phyloP scores from a whole-genome alignment of 208 protist species.

The Trypanosoma avium region DNA sequence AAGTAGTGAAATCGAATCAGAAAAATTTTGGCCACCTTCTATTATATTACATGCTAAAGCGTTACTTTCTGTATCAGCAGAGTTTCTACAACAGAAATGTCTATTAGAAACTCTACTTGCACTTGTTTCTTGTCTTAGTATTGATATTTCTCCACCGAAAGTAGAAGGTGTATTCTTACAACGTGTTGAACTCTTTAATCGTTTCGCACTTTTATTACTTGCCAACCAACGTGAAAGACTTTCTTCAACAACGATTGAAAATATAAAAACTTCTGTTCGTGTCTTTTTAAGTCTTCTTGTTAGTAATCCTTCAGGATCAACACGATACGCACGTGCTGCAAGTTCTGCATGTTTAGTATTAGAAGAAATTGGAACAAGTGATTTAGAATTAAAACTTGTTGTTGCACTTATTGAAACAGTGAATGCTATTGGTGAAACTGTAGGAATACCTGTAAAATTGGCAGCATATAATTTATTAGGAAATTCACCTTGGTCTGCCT shows the following conservation, averaged over 20 bases:
- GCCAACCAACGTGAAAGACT: conserved; percentile 40
- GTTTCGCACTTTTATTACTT: conserved; percentile 48
- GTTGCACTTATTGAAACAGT: conserved; percentile 63
- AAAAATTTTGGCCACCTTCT: conserved; percentile 1
- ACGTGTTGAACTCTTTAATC: conserved; percentile 63
- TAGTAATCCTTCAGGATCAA: conserved; percentile 32
- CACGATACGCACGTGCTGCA: conserved; percentile 49
- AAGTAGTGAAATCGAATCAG: conserved; percentile 3
- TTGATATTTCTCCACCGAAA: conserved; percentile 29
- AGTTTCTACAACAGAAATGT: conserved; percentile 3
- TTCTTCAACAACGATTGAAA: conserved; percentile 31
- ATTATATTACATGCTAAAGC: conserved; percentile 24
- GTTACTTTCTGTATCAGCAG: conserved; percentile 23
- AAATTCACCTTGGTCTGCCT: conserved; percentile 2
- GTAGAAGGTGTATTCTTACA: conserved; percentile 42
- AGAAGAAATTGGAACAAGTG: conserved; percentile 25
- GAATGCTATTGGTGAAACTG: conserved; percentile 1
- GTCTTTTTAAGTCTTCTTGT: conserved; percentile 52
- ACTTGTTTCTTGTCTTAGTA: conserved; percentile 25
- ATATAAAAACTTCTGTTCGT: conserved; percentile 32
- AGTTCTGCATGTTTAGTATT: conserved; percentile 57
- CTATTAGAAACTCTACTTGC: conserved; percentile 18
- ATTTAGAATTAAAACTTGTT: conserved; percentile 58
- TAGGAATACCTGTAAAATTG: conserved; percentile 4
- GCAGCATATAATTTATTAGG: conserved; percentile 23